A percentile compares a stretch with the other conserved stretches of the same genome.
Evolutionary conservation across 176 grass and related monocot species (phyloP).

Genomic region (Phoenix roebelenii): DNA sequence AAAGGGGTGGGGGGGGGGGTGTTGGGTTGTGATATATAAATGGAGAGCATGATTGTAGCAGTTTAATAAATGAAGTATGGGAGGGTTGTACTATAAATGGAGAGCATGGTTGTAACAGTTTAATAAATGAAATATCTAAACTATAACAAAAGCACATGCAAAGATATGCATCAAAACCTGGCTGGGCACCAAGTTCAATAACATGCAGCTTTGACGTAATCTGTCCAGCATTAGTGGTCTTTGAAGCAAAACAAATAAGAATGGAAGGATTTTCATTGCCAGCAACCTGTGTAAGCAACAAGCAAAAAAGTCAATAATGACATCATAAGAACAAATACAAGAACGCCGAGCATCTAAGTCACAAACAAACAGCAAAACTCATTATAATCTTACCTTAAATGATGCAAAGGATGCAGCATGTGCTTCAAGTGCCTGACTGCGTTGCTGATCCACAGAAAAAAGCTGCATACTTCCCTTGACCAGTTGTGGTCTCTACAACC

Average conservation of each 20-base stretch:
- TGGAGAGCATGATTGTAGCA: no score
- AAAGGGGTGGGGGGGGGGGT: no score
- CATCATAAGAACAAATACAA: conserved; percentile 5
- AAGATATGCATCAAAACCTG: conserved; percentile 27
- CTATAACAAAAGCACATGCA: background rate
- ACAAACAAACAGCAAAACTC: conserved; percentile 3
- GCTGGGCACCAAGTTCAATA: conserved; percentile 92
- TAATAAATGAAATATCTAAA: background rate
- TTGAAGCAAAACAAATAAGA: conserved; percentile 90
- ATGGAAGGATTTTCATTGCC: conserved; percentile 92
- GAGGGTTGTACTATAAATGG: no score
- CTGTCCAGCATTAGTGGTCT: conserved; percentile 79
- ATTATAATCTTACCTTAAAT: conserved; percentile 47
- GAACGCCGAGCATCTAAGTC: background rate
- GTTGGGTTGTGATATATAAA: no score
- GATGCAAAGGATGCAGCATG: conserved; percentile 90
- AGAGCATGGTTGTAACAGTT: no score
- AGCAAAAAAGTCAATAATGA: background rate
- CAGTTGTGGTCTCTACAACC: conserved; percentile 72
- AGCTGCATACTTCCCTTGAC: conserved; percentile 99
- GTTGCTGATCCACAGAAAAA: conserved; percentile 95
- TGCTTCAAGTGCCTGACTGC: conserved; percentile 98
- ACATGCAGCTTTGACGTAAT: conserved; percentile 87
- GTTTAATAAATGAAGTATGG: no score
- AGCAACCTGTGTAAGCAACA: conserved; percentile 38